phyloP scores from a whole-genome alignment of 768 basidiomycete genomes.

The Rhizopogon roseolus region DNA sequence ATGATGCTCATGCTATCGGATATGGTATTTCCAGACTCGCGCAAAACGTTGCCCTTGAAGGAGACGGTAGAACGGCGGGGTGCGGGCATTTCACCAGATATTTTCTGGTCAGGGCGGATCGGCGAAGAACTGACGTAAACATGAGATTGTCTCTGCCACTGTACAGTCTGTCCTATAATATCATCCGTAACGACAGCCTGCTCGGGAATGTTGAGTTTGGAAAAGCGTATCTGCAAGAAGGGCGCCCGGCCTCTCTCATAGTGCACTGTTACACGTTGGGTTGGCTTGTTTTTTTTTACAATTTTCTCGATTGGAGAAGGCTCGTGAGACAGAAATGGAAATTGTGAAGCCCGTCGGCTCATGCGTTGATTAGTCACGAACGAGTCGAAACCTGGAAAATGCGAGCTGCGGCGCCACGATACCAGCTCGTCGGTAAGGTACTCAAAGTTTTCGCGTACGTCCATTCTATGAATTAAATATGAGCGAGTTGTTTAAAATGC shows the following conservation, averaged over 20 bases:
- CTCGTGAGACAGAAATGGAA: conserved; percentile 14
- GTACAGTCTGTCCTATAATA: conserved; percentile 1
- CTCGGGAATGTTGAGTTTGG: conserved; percentile 39
- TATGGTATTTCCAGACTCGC: conserved; percentile 22
- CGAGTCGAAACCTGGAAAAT: conserved; percentile 35
- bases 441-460: conserved; percentile 49
- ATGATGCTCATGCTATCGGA: conserved; percentile 43
- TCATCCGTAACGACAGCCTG: conserved; percentile 10
- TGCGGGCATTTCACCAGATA: conserved; percentile 8
- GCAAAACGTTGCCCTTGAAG: conserved; percentile 12
- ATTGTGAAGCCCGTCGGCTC: conserved; percentile 49
- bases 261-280: conserved; percentile 47
- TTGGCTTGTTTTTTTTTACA: conserved; percentile 6
- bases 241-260: conserved; percentile 42
- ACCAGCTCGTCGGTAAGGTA: conserved; percentile 37
- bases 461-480: conserved; percentile 29
- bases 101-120: not conserved
- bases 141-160: conserved; percentile 11
- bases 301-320: conserved; percentile 1
- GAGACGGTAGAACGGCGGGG: not conserved
- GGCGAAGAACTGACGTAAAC: not conserved
- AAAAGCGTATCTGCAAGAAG: conserved; percentile 52
- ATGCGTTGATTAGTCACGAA: conserved; percentile 53
- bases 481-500: not conserved
- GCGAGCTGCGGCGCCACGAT: conserved; percentile 14